Percentiles rank a stretch among this genome's conserved stretches.
These are phyloP conservation scores for Rhodotorula toruloides DNA, from an alignment of 768 basidiomycete species.

Conservation along the genomic window DNA sequence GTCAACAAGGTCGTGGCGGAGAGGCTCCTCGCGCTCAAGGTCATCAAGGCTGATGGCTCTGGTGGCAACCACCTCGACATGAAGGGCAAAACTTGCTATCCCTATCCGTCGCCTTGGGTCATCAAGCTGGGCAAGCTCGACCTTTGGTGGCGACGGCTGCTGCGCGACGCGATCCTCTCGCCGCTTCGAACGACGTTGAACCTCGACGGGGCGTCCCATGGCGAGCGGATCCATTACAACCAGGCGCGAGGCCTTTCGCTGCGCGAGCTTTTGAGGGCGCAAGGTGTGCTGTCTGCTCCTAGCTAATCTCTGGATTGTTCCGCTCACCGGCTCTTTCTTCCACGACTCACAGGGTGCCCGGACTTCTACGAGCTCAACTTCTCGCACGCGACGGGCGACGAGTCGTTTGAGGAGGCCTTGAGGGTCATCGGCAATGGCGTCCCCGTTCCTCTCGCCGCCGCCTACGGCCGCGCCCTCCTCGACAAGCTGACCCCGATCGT, in stretches of 20 bases:
- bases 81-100: not conserved
- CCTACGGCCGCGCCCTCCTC: conserved; percentile 4
- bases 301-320: not conserved
- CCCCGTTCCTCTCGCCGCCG: conserved; percentile 6
- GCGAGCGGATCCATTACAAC: not conserved
- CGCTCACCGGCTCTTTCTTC: not conserved
- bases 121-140: not conserved
- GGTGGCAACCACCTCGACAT: conserved; percentile 10
- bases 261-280: not conserved
- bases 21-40: not conserved
- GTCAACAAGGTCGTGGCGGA: not conserved
- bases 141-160: not conserved
- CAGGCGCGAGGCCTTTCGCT: not conserved
- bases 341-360: not conserved
- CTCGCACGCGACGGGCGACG: not conserved
- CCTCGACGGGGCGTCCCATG: conserved; percentile 8
- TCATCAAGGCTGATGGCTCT: not conserved
- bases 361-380: conserved; percentile 14
- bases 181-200: conserved; percentile 1
- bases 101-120: not conserved
- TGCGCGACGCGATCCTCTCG: not conserved
- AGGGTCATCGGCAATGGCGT: conserved; percentile 22
- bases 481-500: not conserved
- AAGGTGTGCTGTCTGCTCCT: not conserved
- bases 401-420: not conserved